Evolutionary conservation across 1,139 yeast genomes (phyloP).

Genomic region (Nakaseomyces uthaithaninus): DNA sequence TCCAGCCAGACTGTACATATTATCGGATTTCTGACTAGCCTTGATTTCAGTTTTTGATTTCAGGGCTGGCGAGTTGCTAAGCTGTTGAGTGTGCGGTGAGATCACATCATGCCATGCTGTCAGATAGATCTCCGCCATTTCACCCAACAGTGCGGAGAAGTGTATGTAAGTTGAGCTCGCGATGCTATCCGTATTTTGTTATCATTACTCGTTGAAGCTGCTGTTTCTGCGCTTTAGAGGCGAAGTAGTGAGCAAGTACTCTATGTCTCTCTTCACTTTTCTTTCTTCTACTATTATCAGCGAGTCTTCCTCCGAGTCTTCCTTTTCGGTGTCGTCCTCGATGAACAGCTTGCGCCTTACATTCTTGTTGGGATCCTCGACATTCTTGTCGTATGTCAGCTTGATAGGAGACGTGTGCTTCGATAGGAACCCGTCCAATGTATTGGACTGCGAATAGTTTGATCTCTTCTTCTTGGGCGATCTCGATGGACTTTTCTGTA

Average conservation of each 20-base stretch:
- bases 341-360: conserved; percentile 17
- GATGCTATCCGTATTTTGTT: too few relatives aligned
- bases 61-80: too few relatives aligned
- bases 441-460: conserved; percentile 20
- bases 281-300: conserved; percentile 19
- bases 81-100: too few relatives aligned
- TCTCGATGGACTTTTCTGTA: not conserved
- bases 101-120: too few relatives aligned
- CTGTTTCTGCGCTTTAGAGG: conserved; percentile 2
- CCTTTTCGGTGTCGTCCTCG: conserved; percentile 6
- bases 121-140: too few relatives aligned
- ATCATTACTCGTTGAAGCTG: too few relatives aligned
- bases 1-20: too few relatives aligned
- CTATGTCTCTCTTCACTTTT: not conserved
- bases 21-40: too few relatives aligned
- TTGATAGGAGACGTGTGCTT: conserved; percentile 20
- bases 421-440: conserved; percentile 21
- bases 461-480: conserved; percentile 9
- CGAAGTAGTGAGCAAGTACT: conserved; percentile 3
- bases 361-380: conserved; percentile 1
- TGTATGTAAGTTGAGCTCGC: too few relatives aligned
- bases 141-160: too few relatives aligned
- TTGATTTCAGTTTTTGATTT: too few relatives aligned
- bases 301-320: conserved; percentile 17
- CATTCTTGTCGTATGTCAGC: conserved; percentile 1